Percentiles rank a stretch among this genome's conserved stretches.
phyloP scores from a whole-genome alignment of 345 rosid genomes.

The Fremontodendron californicum region DNA sequence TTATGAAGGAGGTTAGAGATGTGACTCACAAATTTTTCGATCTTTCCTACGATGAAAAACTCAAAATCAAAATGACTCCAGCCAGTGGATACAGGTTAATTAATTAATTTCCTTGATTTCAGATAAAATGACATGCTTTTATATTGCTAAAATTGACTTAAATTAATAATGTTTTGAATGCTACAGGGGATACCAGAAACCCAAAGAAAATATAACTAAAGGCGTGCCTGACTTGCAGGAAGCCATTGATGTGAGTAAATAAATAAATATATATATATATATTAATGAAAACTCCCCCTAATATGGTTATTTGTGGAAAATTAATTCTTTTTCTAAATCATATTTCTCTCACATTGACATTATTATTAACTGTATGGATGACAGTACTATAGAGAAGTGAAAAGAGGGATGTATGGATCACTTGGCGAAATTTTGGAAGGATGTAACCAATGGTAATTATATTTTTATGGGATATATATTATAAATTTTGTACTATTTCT shows the following conservation, averaged over 20 bases:
- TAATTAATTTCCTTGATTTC: no score
- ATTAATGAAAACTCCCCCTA: no score
- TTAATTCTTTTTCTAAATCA: no score
- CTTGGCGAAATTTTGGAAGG: slow-evolving; percentile 78
- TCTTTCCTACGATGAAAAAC: slow-evolving; percentile 57
- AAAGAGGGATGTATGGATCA: slow-evolving; percentile 62
- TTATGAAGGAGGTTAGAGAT: slow-evolving; percentile 42
- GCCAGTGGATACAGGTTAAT: slow-evolving; percentile 65
- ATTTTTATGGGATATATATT: background rate
- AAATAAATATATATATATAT: no score
- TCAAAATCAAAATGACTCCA: slow-evolving; percentile 66
- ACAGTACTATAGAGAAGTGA: slow-evolving; percentile 70
- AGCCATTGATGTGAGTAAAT: slow-evolving; percentile 65
- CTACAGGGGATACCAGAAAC: slow-evolving; percentile 76
- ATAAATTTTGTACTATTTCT: no score
- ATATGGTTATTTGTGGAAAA: no score
- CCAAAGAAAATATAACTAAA: slow-evolving; percentile 80
- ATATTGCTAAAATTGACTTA: background rate
- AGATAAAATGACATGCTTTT: no score
- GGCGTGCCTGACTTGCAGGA: slow-evolving; percentile 75
- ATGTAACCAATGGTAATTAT: slow-evolving; percentile 66
- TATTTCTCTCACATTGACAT: no score
- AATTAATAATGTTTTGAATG: slow-evolving; percentile 13
- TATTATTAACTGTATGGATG: background rate
- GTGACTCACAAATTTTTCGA: slow-evolving; percentile 39